A percentile compares a stretch with the other conserved stretches of the same genome.
phyloP scores from a whole-genome alignment of 495 filamentous ascomycete species.

The Lepraria neglecta region DNA sequence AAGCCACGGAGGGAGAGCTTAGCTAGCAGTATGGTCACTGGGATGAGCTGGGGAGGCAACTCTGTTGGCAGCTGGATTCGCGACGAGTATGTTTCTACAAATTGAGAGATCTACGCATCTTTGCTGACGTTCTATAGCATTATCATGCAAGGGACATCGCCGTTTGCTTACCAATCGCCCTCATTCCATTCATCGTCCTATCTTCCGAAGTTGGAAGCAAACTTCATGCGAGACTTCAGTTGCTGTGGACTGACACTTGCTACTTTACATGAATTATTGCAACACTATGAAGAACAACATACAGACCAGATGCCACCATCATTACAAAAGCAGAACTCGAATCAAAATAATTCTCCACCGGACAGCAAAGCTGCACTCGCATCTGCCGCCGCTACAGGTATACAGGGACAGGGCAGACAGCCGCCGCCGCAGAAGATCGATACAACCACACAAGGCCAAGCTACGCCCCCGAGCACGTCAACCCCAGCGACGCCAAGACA shows the following conservation, averaged over 20 bases:
- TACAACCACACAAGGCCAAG: conserved; percentile 39
- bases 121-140: conserved; percentile 56
- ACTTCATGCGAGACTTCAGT: conserved; percentile 91
- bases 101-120: conserved; percentile 11
- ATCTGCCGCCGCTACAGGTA: conserved; percentile 47
- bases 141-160: conserved; percentile 93
- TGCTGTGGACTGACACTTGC: conserved; percentile 85
- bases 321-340: conserved; percentile 48
- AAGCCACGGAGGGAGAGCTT: conserved; percentile 74
- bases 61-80: conserved; percentile 95
- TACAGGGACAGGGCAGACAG: conserved; percentile 45
- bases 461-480: conserved; percentile 32
- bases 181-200: conserved; percentile 98
- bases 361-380: conserved; percentile 54
- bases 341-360: conserved; percentile 41
- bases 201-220: conserved; percentile 92
- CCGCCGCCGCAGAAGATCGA: conserved; percentile 40
- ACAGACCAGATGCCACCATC: conserved; percentile 53
- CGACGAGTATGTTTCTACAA: conserved; percentile 81
- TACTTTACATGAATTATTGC: conserved; percentile 86
- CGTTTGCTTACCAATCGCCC: conserved; percentile 81
- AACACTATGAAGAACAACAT: conserved; percentile 94
- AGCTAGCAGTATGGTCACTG: conserved; percentile 79
- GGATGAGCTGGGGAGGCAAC: conserved; percentile 96
- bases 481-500: conserved; percentile 25